Percentiles rank a stretch among this genome's conserved stretches.
Conservation (phyloP, 2,329 filamentous ascomycete species). For the Cytospora leucostoma region DNA sequence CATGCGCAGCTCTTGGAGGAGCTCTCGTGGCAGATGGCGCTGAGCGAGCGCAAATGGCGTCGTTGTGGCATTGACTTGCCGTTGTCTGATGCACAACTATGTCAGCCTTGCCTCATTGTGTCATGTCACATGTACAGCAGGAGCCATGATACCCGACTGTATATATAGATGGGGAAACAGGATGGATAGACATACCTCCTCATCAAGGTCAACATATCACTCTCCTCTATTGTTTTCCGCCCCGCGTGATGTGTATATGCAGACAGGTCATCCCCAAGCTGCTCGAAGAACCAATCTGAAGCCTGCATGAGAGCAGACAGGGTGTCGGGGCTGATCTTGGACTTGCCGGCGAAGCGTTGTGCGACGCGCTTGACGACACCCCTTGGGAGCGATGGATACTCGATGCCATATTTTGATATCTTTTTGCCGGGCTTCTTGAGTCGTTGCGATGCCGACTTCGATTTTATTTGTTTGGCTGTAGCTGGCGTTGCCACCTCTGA, state of each 20-base stretch:
- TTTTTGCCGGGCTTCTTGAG: constrained; percentile 50
- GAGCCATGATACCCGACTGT: constrained; percentile 23
- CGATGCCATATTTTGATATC: constrained; percentile 70
- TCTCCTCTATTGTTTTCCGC: constrained; percentile 82
- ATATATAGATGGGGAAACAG: neutral
- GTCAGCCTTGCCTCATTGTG: constrained; percentile 13
- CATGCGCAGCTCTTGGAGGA: constrained; percentile 81
- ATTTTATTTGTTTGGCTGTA: constrained; percentile 12
- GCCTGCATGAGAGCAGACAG: constrained; percentile 75
- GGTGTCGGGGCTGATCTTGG: constrained; percentile 73
- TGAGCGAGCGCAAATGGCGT: constrained; percentile 86
- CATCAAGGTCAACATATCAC: constrained; percentile 80
- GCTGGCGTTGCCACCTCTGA: constrained; percentile 2
- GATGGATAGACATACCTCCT: constrained; percentile 62
- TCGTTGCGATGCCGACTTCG: constrained; percentile 8
- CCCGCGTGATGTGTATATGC: constrained; percentile 81
- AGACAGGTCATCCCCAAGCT: constrained; percentile 75
- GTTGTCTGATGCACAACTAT: constrained; percentile 61
- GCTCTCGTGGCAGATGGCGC: constrained; percentile 76
- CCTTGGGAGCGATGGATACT: constrained; percentile 73
- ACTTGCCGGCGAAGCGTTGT: constrained; percentile 68
- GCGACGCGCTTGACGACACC: constrained; percentile 74
- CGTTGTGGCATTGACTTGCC: constrained; percentile 69
- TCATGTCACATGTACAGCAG: constrained; percentile 20
- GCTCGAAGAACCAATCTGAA: constrained; percentile 90